Percentiles rank a stretch among this genome's conserved stretches.
These are phyloP conservation scores for Lepiota brunneoincarnata DNA, from an alignment of 768 basidiomycete species.

Conservation along the genomic window DNA sequence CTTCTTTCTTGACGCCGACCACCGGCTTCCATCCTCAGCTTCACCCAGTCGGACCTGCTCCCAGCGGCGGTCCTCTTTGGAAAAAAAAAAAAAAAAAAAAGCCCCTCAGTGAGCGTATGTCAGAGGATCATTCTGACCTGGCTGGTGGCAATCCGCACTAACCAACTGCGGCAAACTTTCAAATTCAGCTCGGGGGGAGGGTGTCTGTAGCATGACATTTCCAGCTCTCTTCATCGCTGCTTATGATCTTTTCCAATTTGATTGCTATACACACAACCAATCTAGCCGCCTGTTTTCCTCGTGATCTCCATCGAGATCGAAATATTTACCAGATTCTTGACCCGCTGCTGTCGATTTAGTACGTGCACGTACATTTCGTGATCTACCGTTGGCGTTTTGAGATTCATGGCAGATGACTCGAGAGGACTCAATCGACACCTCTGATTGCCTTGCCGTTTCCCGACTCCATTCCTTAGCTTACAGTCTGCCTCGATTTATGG, in stretches of 20 bases:
- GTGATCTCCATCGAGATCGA: constrained; percentile 7
- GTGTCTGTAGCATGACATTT: neutral
- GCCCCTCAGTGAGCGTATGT: too few species aligned
- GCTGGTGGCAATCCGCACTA: too few species aligned
- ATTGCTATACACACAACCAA: neutral
- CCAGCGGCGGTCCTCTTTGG: neutral
- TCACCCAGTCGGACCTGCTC: neutral
- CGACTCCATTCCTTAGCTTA: neutral
- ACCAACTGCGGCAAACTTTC: too few species aligned
- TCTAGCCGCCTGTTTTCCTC: neutral
- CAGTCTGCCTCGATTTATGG: neutral
- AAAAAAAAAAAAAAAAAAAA: too few species aligned
- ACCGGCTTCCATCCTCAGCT: constrained; percentile 5
- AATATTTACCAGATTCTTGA: neutral
- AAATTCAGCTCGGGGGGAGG: neutral
- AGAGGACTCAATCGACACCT: neutral
- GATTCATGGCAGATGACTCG: neutral
- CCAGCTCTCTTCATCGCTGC: neutral
- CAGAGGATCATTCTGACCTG: too few species aligned
- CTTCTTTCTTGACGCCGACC: constrained; percentile 1
- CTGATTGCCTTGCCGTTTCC: neutral
- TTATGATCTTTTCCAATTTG: neutral
- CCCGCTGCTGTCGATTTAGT: neutral
- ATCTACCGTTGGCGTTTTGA: neutral
- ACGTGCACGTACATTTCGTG: constrained; percentile 1